Evolutionary conservation across 148 eudicot species (phyloP), one percentile per base, ranked within the genome.

Genomic region (Hydrangea macrophylla): DNA sequence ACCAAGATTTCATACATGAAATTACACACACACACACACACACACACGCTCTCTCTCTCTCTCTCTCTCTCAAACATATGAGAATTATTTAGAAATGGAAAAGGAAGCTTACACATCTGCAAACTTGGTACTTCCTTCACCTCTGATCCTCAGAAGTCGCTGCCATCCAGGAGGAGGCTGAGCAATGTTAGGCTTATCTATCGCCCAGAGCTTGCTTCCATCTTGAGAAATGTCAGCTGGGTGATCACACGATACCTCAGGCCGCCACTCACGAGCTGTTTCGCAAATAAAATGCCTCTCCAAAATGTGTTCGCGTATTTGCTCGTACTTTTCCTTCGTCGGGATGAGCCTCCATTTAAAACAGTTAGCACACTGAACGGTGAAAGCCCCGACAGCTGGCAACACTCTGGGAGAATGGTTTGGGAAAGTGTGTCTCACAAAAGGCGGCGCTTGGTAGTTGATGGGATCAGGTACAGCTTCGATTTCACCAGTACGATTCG

Each of bases 261-360:
- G 82, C 23, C 85, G 79, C 99, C 99, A 94, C 72, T 85, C 96
- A 31, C 76, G 84, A 58, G 92, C 96, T 25, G 79, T 60, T 40
- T 86, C 89, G 72, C 99, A 94, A 10, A 76, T 33, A 73, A 94
- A 94, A 22, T 92, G 96, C 2, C 66, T 73, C 37, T 86, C 91
- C 32, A 82, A 61, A 62, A 94, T 85, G 73, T 81, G 81, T 42
- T 94, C 99, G 8, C 99, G 80, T 58, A 94, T 94, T 73, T 85
- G 91, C 73, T 90, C 97, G 55, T 94, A 94, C 76, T 94, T 90
- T 63, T 85, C 89, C 71, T 94, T 89, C 48, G 89, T 80, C 8
- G 98, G 96, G 64, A 90, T 88, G 30, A 94, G 77, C 75, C 99
- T 94, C 99, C 99, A 94, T 76, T 94, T 86, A 65, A 82, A 90